Base-by-base conservation (phyloP, 169 alveolate genomes). In the Eimeria necatrix region DNA sequence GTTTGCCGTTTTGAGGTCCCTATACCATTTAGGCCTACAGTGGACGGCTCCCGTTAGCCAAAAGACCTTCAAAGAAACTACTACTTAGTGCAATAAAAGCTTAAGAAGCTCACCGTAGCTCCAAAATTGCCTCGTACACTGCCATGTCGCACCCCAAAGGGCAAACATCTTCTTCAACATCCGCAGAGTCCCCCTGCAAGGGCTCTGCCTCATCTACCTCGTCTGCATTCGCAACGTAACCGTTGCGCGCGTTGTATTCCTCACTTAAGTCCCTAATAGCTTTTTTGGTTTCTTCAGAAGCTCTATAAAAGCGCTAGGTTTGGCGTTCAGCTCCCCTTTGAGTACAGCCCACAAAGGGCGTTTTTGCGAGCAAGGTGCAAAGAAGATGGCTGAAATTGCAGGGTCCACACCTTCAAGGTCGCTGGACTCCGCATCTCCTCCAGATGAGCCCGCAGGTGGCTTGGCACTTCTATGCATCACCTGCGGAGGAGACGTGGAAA, bases 71-170 rank as follows among this genome's bases (percentile, higher is more conserved):
- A 32, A 32, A 32, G 3, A 32, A 32, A 32, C 2, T 32, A 32
- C 41, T 32, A 32, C 41, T 32, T 32, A 32, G 41, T 32, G 41
- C 41, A 32, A 32, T 32, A 32, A 32, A 32, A 32, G 2, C 41
- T 32, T 0, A 4, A n/a, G 9, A 4, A 0, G 60, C 22, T 41
- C 60, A 85, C 92, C 92, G 56, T 76, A 85, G 70, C 48, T 85
- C 92, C 81, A 85, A 85, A 46, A 85, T 51, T 4, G 92, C 92
- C 64, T 85, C 92, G 80, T 85, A 85, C 4, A 85, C 59, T 0
- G 92, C 80, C 92, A 85, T 85, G 49, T 85, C 92, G 22, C 92
- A 85, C 22, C 92, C 92, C 32, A 85, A 9, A 8, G 92, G 92
- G 20, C 92, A 85, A 6, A 85, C 60, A 32, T 85, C 92, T 61